Percentiles rank a stretch among this genome's conserved stretches.
Evolutionary conservation across 2,329 filamentous ascomycete species (phyloP).

Genomic region (Pseudocercospora cruenta): DNA sequence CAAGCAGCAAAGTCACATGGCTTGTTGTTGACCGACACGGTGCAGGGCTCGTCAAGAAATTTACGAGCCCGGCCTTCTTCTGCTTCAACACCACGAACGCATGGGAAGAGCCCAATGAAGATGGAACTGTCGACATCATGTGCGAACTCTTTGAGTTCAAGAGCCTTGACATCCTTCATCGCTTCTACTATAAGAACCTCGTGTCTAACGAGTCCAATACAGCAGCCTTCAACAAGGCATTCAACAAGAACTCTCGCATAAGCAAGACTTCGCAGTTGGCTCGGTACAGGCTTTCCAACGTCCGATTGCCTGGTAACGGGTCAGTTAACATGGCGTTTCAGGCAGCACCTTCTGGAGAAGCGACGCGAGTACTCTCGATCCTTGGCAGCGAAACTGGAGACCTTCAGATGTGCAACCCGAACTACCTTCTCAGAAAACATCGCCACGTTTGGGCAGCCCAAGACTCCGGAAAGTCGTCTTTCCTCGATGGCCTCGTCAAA

Average conservation of each 20-base stretch:
- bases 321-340: background rate
- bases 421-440: constrained; percentile 55
- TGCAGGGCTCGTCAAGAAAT: constrained; percentile 69
- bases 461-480: constrained; percentile 60
- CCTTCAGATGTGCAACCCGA: constrained; percentile 67
- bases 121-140: constrained; percentile 57
- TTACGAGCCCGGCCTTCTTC: constrained; percentile 73
- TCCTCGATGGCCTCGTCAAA: constrained; percentile 68
- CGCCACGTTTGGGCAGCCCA: constrained; percentile 61
- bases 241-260: background rate
- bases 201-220: constrained; percentile 55
- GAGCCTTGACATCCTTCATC: constrained; percentile 65
- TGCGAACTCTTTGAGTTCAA: constrained; percentile 69
- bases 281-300: constrained; percentile 18
- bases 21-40: constrained; percentile 71
- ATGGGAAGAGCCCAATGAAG: constrained; percentile 62
- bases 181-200: constrained; percentile 71
- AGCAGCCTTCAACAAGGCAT: background rate
- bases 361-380: constrained; percentile 34
- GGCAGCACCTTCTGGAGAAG: background rate
- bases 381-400: constrained; percentile 62
- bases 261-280: constrained; percentile 4
- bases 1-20: constrained; percentile 64
- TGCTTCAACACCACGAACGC: constrained; percentile 81
- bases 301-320: constrained; percentile 1